Percentiles rank a stretch among this genome's conserved stretches.
Conservation (phyloP, 2,329 filamentous ascomycete genomes). For the Rasamsonia emersonii region DNA sequence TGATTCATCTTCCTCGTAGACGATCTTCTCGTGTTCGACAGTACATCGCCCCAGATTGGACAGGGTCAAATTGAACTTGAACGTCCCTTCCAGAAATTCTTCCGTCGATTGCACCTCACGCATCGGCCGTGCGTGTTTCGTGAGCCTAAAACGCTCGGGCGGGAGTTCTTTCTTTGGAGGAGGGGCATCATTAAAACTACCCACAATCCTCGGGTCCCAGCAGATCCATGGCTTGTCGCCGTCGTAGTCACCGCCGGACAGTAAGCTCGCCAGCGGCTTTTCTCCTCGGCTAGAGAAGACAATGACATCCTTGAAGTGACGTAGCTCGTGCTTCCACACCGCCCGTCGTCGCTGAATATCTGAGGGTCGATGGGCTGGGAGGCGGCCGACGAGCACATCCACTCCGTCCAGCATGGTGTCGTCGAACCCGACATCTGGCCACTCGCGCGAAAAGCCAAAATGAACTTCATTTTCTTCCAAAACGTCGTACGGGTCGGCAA, state of each 20-base stretch:
- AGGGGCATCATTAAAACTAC: conserved; percentile 45
- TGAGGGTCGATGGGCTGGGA: conserved; percentile 48
- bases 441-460: conserved; percentile 44
- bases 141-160: conserved; percentile 40
- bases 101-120: conserved; percentile 28
- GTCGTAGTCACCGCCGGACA: conserved; percentile 59
- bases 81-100: conserved; percentile 35
- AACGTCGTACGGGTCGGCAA: conserved; percentile 47
- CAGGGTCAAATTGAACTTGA: conserved; percentile 39
- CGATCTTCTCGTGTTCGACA: conserved; percentile 39
- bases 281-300: conserved; percentile 48
- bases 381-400: conserved; percentile 48
- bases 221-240: conserved; percentile 54
- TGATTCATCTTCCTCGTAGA: conserved; percentile 45
- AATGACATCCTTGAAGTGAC: conserved; percentile 48
- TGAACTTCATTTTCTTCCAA: conserved; percentile 48
- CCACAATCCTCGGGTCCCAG: conserved; percentile 48
- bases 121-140: conserved; percentile 35
- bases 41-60: conserved; percentile 47
- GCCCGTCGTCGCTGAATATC: conserved; percentile 50
- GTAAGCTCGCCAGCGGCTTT: conserved; percentile 47
- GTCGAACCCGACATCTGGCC: conserved; percentile 31
- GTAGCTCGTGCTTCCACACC: conserved; percentile 43
- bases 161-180: conserved; percentile 29
- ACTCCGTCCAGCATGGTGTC: conserved; percentile 39